Base-by-base conservation (phyloP, 306 rosid genomes). In the Morella rubra region DNA sequence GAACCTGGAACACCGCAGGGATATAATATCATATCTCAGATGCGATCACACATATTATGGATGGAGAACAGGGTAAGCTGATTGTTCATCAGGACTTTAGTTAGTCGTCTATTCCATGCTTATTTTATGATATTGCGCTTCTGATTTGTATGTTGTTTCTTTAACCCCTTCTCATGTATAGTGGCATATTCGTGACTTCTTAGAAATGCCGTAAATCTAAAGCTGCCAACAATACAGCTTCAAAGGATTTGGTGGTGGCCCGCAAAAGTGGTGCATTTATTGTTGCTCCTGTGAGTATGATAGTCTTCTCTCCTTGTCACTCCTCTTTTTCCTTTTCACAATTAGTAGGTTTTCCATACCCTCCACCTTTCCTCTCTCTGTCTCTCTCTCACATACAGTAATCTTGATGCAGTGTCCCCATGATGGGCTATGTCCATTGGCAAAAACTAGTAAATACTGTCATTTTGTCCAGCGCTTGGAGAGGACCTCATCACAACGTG, bases 1-100 rank as follows among this genome's bases (percentile, higher is more conserved):
- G 99, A 95, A 85, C 97, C 97, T 16, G 97, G 99, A 76, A 90
- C 96, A 5, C 97, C 96, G 69, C 97, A 92, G 79, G 96, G 97
- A 75, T 95, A 91, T 55, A 89, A 68, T 78, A 91, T 91, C 83
- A 92, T 95, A 77, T 86, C 99, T 84, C 97, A 95, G 81, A 92
- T 95, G 97, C 86, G 97, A 72, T 95, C 96, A n/a, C 92, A 92
- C 76, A 83, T 92, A 84, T 70, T 95, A 83, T 90, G 99, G 99
- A 89, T 92, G 97, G 97, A 95, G 80, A 78, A 88, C 53, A 85
- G 99, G 79, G 99, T 89, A 81, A 84, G 77, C 64, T 78, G 18
- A 69, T 77, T n/a, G 18, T 77, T 56, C 7, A 72, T 41, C 53
- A 20, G 16, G 54, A 70, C 22, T 62, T 44, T 5, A 41, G 50